phyloP scores from a whole-genome alignment of 2,329 filamentous ascomycete species.

The Penicillium concentricum region DNA sequence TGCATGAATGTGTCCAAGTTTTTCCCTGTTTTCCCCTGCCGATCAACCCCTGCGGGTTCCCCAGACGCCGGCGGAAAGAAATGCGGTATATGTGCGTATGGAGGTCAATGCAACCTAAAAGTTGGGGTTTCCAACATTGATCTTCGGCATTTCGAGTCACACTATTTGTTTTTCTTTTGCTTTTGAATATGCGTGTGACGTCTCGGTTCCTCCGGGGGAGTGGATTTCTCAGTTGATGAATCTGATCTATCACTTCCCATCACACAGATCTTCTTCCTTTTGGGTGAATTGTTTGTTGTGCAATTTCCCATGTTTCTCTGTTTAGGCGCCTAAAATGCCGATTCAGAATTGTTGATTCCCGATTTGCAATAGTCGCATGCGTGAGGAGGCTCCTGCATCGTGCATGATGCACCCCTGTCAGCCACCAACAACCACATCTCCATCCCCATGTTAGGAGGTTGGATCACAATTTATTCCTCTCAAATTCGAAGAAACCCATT shows the following conservation, averaged over 20 bases:
- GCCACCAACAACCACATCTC: neutral
- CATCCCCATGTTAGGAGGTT: neutral
- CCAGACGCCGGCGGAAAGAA: neutral
- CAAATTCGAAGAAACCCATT: neutral
- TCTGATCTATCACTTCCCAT: neutral
- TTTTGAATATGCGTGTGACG: neutral
- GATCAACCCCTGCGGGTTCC: neutral
- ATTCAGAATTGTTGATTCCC: neutral
- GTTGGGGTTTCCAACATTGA: neutral
- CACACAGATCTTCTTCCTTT: neutral
- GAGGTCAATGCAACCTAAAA: neutral
- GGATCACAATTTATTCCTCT: neutral
- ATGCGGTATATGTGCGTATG: neutral
- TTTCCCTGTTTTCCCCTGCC: neutral
- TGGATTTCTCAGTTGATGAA: neutral
- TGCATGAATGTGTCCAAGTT: neutral
- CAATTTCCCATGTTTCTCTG: neutral
- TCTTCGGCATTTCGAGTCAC: neutral
- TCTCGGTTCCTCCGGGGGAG: neutral
- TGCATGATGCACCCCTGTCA: constrained; percentile 4
- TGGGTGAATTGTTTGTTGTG: neutral
- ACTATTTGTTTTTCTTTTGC: neutral
- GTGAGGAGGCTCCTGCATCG: constrained; percentile 12
- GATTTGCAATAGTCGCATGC: constrained; percentile 7
- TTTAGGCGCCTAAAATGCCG: neutral